Percentiles rank a stretch among this genome's conserved stretches.
Evolutionary conservation across 352 stramenopile species (phyloP).

Genomic region (Phytophthora pini): DNA sequence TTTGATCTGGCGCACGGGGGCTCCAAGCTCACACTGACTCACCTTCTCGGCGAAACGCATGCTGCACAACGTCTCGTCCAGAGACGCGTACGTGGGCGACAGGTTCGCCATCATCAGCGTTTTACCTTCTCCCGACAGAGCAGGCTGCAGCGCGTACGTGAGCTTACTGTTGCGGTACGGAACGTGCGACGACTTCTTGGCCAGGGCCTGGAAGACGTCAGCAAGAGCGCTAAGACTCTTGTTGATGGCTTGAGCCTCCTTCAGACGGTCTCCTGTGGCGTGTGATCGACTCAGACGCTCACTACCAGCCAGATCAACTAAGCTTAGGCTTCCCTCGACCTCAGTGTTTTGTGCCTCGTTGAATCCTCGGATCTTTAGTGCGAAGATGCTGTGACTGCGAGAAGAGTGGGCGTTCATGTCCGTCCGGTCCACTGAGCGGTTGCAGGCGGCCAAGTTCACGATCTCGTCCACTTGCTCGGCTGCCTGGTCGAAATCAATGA

Average conservation of each 20-base stretch:
- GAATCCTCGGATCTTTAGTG: slow-evolving; percentile 89
- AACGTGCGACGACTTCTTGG: slow-evolving; percentile 95
- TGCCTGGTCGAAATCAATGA: slow-evolving; percentile 83
- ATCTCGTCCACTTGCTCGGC: slow-evolving; percentile 90
- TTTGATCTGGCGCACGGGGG: slow-evolving; percentile 92
- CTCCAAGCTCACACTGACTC: slow-evolving; percentile 97
- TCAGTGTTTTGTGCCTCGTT: slow-evolving; percentile 92
- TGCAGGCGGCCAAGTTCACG: slow-evolving; percentile 89
- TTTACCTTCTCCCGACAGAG: slow-evolving; percentile 98
- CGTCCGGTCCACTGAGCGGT: slow-evolving; percentile 96
- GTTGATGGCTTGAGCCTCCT: slow-evolving; percentile 99
- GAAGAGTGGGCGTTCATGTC: slow-evolving; percentile 99
- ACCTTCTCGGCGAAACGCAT: slow-evolving; percentile 98
- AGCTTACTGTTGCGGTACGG: slow-evolving; percentile 99
- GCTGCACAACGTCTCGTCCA: slow-evolving; percentile 98
- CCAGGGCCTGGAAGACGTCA: slow-evolving; percentile 98
- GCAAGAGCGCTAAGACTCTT: slow-evolving; percentile 98
- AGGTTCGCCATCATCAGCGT: slow-evolving; percentile 99
- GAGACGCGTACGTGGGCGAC: slow-evolving; percentile 94
- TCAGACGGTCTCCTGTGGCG: slow-evolving; percentile 92
- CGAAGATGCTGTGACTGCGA: slow-evolving; percentile 98
- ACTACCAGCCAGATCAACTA: slow-evolving; percentile 95
- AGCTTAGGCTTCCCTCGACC: slow-evolving; percentile 94
- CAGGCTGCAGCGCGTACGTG: slow-evolving; percentile 98
- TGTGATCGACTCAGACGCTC: slow-evolving; percentile 96